Evolutionary conservation across 164 flowering plant species (phyloP).

Genomic region (Vitis cinerea): DNA sequence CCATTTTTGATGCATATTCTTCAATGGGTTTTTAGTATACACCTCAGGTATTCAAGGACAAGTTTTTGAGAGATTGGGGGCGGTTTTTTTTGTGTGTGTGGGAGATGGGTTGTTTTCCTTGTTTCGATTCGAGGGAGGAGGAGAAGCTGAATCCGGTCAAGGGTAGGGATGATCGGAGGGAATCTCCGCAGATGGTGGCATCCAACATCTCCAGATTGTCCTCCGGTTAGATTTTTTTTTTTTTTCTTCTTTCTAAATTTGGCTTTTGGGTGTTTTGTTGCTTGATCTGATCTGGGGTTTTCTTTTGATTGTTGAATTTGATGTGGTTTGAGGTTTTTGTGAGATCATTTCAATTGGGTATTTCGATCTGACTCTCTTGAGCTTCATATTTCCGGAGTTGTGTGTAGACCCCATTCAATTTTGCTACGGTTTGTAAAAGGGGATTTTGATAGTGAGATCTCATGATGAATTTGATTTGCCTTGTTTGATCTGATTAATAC

Average conservation of each 20-base stretch:
- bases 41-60: neutral
- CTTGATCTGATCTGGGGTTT: constrained; percentile 42
- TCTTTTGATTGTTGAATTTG: constrained; percentile 29
- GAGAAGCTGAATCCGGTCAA: constrained; percentile 40
- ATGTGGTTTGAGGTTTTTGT: constrained; percentile 19
- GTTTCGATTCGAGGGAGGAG: constrained; percentile 66
- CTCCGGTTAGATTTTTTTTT: constrained; percentile 46
- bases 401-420: constrained; percentile 7
- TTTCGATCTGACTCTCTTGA: neutral
- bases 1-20: neutral
- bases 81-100: constrained; percentile 7
- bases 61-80: constrained; percentile 3
- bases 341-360: neutral
- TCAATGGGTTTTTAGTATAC: neutral
- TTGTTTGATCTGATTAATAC: constrained; percentile 14
- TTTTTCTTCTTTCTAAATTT: neutral
- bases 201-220: constrained; percentile 50
- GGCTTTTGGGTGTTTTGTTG: neutral
- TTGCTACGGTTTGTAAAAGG: neutral
- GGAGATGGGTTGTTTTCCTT: constrained; percentile 70
- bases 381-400: constrained; percentile 1
- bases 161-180: constrained; percentile 24
- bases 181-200: constrained; percentile 19
- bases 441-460: constrained; percentile 3
- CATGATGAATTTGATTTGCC: constrained; percentile 3